Evolutionary conservation across 176 grass and related monocot species (phyloP).

Genomic region (Tillandsia fasciculata): DNA sequence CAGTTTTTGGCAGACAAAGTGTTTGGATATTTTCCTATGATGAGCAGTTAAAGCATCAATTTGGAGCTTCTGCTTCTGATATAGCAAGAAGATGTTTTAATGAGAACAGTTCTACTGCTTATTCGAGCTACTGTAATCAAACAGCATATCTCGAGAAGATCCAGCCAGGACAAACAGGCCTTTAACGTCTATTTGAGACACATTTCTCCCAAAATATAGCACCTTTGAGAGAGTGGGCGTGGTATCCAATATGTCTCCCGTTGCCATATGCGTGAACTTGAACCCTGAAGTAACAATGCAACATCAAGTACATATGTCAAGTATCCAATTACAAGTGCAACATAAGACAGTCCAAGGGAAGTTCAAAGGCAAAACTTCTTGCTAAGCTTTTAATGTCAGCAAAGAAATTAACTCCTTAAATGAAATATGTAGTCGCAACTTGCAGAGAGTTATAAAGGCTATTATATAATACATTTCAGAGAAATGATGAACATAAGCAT

Average conservation of each 20-base stretch:
- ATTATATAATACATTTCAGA: background rate
- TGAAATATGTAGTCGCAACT: background rate
- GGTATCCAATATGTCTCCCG: constrained; percentile 68
- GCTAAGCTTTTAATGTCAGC: background rate
- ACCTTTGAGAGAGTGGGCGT: constrained; percentile 72
- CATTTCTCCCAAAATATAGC: constrained; percentile 15
- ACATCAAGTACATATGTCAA: background rate
- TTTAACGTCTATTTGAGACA: no score
- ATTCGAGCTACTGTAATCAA: no score
- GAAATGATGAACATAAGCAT: no score
- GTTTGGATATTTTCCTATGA: no score
- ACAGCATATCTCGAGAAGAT: no score
- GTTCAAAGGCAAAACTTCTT: background rate
- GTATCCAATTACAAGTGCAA: background rate
- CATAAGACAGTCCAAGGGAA: background rate
- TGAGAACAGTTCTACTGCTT: background rate
- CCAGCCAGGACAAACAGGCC: no score
- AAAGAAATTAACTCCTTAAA: background rate
- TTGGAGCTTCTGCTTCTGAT: no score
- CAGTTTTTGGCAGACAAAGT: no score
- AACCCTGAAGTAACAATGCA: constrained; percentile 36
- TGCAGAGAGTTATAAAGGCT: background rate
- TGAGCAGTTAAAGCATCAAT: no score
- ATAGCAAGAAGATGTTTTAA: background rate
- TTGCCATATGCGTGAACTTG: constrained; percentile 87